phyloP scores from a whole-genome alignment of 2,329 filamentous ascomycete species.

The Cytospora chrysosperma region DNA sequence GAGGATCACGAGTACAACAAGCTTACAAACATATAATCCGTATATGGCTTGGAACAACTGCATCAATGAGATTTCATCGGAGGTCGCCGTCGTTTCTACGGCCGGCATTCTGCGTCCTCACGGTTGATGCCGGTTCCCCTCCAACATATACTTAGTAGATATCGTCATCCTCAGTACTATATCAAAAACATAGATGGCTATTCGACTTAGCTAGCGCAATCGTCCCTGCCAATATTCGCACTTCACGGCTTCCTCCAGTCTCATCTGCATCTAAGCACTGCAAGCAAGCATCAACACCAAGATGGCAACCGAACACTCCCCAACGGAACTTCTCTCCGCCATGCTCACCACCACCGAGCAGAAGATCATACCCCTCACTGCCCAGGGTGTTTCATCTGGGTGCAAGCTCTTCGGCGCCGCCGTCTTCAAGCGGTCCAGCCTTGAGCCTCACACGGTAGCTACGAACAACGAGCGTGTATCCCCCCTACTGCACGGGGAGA shows the following conservation, averaged over 20 bases:
- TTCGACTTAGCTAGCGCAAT: neutral
- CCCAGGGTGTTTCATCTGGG: constrained; percentile 48
- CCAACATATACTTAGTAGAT: no score
- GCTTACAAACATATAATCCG: no score
- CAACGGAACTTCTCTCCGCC: constrained; percentile 37
- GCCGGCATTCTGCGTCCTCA: neutral
- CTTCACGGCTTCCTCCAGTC: no score
- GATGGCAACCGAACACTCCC: constrained; percentile 28
- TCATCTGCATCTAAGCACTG: neutral
- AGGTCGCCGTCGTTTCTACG: neutral
- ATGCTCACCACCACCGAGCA: constrained; percentile 45
- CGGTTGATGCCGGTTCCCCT: neutral
- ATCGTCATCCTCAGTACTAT: neutral
- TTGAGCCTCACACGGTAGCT: constrained; percentile 47
- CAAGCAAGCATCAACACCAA: neutral
- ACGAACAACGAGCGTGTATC: constrained; percentile 57
- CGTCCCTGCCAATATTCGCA: no score
- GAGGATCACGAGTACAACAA: no score
- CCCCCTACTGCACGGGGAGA: constrained; percentile 55
- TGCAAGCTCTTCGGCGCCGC: constrained; percentile 59
- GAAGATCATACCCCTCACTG: constrained; percentile 51
- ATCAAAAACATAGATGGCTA: neutral
- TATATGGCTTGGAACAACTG: no score
- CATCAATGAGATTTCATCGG: neutral
- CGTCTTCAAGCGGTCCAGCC: constrained; percentile 44